A percentile compares a stretch with the other conserved stretches of the same genome.
phyloP scores from a whole-genome alignment of 2,329 filamentous ascomycete species.

The Ophiosphaerella korrae region DNA sequence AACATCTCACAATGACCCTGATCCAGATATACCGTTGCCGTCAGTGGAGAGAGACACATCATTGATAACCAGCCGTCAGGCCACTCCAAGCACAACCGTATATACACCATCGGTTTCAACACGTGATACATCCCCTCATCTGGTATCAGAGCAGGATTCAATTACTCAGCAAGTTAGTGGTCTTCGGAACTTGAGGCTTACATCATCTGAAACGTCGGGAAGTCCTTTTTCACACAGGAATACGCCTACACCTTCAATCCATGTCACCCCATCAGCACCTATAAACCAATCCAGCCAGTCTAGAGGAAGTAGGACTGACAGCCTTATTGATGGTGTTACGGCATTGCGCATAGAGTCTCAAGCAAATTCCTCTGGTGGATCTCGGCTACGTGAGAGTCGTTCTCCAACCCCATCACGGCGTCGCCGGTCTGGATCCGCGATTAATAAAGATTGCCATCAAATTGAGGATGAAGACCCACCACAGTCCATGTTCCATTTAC shows the following conservation, averaged over 20 bases:
- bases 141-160: neutral
- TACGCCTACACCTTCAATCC: conserved; percentile 13
- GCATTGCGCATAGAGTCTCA: conserved; percentile 5
- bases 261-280: conserved; percentile 10
- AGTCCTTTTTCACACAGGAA: neutral
- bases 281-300: neutral
- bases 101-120: conserved; percentile 9
- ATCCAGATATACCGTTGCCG: conserved; percentile 14
- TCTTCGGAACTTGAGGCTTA: conserved; percentile 7
- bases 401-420: conserved; percentile 21
- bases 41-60: conserved; percentile 12
- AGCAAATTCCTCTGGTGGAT: neutral
- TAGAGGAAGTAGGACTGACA: conserved; percentile 4
- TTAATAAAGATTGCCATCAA: conserved; percentile 9
- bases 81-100: conserved; percentile 7
- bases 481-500: conserved; percentile 6
- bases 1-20: neutral
- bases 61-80: conserved; percentile 2
- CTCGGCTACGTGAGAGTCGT: neutral
- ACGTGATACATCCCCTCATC: no score
- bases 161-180: conserved; percentile 2
- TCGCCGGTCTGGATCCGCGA: conserved; percentile 19
- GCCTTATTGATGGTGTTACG: conserved; percentile 1
- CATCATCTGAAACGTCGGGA: conserved; percentile 1
- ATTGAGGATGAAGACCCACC: conserved; percentile 25